Base-by-base conservation (phyloP, 306 rosid genomes). In the Sicyos edulis region DNA sequence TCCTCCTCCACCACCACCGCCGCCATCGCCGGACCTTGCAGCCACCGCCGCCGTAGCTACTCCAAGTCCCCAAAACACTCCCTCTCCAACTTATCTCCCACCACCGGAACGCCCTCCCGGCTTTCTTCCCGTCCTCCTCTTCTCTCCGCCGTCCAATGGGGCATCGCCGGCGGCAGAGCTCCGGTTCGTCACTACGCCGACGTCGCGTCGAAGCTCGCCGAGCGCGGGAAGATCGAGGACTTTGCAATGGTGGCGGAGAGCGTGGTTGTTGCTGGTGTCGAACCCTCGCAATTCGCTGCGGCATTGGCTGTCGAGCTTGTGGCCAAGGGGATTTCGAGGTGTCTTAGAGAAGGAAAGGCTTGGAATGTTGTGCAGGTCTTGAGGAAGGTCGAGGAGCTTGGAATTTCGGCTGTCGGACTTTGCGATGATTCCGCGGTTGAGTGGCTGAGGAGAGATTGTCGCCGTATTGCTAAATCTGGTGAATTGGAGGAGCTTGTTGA, bases 401-500 rank as follows among this genome's bases (percentile, higher is more conserved):
- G 85, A 12, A 20, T 85, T 59, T 76, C 86, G 10, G 72, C 84
- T 0, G 55, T 88, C 79, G 11, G 78, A 79, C 80, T 83, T 76
- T 79, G 85, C 76, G 83, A 82, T 60, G 85, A 76, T n/a, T 44
- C 78, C 61, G 81, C 83, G 7, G 57, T 77, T 65, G 88, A 80
- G 61, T 68, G 74, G 81, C 73, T 90, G 65, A 71, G 80, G 8
- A 65, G 78, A 14, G 89, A 90, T 50, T 88, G 96, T 72, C 57
- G 52, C 66, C 75, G 73, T 1, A 42, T 92, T 67, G 78, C 88
- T 76, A 57, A 60, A 51, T 70, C 24, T 8, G 85, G 82, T 47
- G 83, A 80, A 34, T 66, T 90, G n/a, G 81, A 83, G 54, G 91
- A 90, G 61, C 87, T 88, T 66, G 87, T 92, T 67, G 87, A 84